Percentiles rank a stretch among this genome's conserved stretches.
Evolutionary conservation across 2,329 filamentous ascomycete genomes (phyloP).

Genomic region (Ophiostoma montium): DNA sequence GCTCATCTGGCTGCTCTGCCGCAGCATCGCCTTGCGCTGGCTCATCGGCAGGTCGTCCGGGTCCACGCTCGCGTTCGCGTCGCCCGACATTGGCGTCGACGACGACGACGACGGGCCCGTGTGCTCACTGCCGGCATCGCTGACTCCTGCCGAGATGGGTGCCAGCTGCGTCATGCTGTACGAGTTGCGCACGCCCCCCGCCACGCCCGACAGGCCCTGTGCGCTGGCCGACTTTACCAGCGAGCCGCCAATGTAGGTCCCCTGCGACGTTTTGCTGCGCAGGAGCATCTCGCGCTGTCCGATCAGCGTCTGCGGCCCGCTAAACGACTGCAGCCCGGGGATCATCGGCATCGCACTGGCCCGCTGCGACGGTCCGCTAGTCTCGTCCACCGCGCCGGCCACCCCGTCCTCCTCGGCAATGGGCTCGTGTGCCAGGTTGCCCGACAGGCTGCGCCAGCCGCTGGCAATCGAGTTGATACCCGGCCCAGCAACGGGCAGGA

Average conservation of each 20-base stretch:
- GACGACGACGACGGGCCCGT: background rate
- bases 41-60: slow-evolving; percentile 59
- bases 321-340: slow-evolving; percentile 34
- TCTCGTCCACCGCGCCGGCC: background rate
- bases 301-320: slow-evolving; percentile 40
- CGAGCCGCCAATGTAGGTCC: slow-evolving; percentile 18
- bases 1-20: slow-evolving; percentile 31
- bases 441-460: slow-evolving; percentile 15
- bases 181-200: background rate
- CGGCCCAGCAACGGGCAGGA: background rate
- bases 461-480: slow-evolving; percentile 5
- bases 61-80: slow-evolving; percentile 21
- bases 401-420: slow-evolving; percentile 28
- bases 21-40: slow-evolving; percentile 49
- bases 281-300: slow-evolving; percentile 41
- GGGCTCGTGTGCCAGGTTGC: slow-evolving; percentile 20
- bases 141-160: slow-evolving; percentile 1
- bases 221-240: slow-evolving; percentile 10
- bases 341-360: slow-evolving; percentile 20
- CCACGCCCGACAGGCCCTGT: slow-evolving; percentile 2
- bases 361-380: background rate
- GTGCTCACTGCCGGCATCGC: slow-evolving; percentile 3
- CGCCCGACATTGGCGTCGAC: background rate
- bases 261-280: slow-evolving; percentile 34
- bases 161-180: background rate